Base-by-base conservation (phyloP, 1,284 basidiomycete genomes). In the Apiotrichum laibachii region DNA sequence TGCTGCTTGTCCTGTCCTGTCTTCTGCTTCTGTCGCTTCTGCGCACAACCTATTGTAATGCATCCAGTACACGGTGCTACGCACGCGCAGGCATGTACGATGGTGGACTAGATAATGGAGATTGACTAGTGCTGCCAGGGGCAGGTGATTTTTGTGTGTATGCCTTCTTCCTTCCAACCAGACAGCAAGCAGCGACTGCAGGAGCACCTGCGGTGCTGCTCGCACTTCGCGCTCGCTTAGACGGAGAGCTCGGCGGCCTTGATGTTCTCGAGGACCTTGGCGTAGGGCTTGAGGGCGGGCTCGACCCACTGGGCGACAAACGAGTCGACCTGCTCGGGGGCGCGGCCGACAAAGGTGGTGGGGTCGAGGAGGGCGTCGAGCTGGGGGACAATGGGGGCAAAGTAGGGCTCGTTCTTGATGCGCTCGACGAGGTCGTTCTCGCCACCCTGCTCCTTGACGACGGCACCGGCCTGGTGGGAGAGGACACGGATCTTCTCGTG, bases 351-450 rank as follows among this genome's bases (percentile, higher is more conserved):
- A 77, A 96, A 97, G 56, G 86, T 92, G 68, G 80, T 80, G 44
- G 93, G 92, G 57, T 95, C 86, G 63, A 97, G 81, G 43, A 82
- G 68, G 26, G 59, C 67, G 62, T 82, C 82, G 59, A 84, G 71
- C 58, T 82, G 79, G 49, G 61, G 63, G 66, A 79, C 75, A 66
- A 85, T 82, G 16, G 83, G 82, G 55, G 75, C 79, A 70, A 88
- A 89, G 82, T 86, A 85, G 53, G 82, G 66, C 69, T 89, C 86
- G 55, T 79, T 78, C 66, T 82, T 82, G 64, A 99, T 85, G 43
- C 96, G 86, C 46, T 89, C 88, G 72, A 99, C 96, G 48, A 99
- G 82, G 79, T 99, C 95, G 78, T 99, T 99, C 78, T 95, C 90
- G 35, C 90, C 84, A 11, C 96, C 96, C 66, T 95, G 85, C 65